Evolutionary conservation across 1,284 basidiomycete species (phyloP).

Genomic region (Bondarzewia mesenterica): DNA sequence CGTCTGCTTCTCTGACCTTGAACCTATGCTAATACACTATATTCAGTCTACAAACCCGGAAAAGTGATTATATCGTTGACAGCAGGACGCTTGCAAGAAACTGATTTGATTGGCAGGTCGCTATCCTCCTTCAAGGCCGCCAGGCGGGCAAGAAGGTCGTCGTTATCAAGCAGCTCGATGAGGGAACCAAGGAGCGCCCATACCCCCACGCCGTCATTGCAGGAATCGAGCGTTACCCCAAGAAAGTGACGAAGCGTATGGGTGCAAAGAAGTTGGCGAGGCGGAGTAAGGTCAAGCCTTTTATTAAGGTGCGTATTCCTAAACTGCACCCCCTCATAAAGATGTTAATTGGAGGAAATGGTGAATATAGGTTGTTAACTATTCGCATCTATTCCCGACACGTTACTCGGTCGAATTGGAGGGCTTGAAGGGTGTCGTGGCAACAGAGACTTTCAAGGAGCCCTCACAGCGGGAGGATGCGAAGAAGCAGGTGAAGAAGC

Average conservation of each 20-base stretch:
- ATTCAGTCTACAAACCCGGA: constrained; percentile 93
- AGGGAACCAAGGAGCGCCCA: constrained; percentile 82
- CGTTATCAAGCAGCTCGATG: constrained; percentile 83
- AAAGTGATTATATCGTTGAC: constrained; percentile 53
- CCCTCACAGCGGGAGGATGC: constrained; percentile 86
- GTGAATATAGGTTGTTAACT: constrained; percentile 71
- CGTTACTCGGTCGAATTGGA: constrained; percentile 95
- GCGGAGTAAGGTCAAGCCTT: constrained; percentile 95
- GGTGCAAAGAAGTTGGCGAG: constrained; percentile 87
- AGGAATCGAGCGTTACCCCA: constrained; percentile 92
- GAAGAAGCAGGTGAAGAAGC: constrained; percentile 94
- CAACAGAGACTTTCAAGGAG: constrained; percentile 91
- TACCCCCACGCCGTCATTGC: constrained; percentile 97
- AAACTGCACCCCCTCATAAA: neutral
- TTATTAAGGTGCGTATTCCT: constrained; percentile 81
- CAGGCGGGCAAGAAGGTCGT: constrained; percentile 94
- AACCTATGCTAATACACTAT: constrained; percentile 20
- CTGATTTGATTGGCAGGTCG: constrained; percentile 48
- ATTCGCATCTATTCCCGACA: constrained; percentile 95
- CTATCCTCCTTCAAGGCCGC: constrained; percentile 93
- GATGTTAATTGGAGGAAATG: neutral
- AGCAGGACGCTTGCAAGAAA: constrained; percentile 3
- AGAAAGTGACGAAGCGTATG: constrained; percentile 95
- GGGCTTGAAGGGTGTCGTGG: constrained; percentile 79
- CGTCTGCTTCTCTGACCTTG: neutral